Conservation (phyloP, 768 basidiomycete genomes). For the Candolleomyces eurysporus region DNA sequence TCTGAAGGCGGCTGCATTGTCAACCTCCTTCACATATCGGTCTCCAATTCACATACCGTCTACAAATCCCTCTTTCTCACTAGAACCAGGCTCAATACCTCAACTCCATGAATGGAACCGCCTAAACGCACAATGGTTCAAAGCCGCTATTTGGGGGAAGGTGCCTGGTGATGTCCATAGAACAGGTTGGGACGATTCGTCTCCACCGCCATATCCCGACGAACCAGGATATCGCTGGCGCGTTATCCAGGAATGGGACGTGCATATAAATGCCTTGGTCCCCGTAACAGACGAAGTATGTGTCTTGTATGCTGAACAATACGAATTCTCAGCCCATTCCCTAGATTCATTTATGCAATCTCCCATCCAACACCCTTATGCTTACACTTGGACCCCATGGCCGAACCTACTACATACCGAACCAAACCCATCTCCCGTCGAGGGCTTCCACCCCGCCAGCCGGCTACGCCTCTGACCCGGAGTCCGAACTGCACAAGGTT, state of each 20-base stretch:
- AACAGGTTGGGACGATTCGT: not conserved
- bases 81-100: constrained; percentile 27
- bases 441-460: constrained; percentile 55
- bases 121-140: constrained; percentile 35
- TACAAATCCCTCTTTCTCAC: constrained; percentile 73
- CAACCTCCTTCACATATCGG: constrained; percentile 55
- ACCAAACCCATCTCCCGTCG: constrained; percentile 26
- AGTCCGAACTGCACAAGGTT: constrained; percentile 46
- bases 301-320: constrained; percentile 17
- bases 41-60: constrained; percentile 81
- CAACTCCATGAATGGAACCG: constrained; percentile 50
- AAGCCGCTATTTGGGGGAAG: constrained; percentile 60
- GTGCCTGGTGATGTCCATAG: constrained; percentile 4
- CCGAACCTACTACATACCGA: constrained; percentile 57
- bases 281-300: constrained; percentile 64
- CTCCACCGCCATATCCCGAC: constrained; percentile 8
- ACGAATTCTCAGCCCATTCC: constrained; percentile 6
- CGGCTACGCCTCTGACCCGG: constrained; percentile 75
- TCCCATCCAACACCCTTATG: constrained; percentile 76
- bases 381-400: constrained; percentile 62
- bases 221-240: constrained; percentile 47
- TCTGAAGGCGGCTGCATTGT: not conserved
- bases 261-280: constrained; percentile 56
- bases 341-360: not conserved
- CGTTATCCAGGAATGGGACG: constrained; percentile 63